These are phyloP conservation scores for Trypethelium eluteriae DNA, from an alignment of 495 filamentous ascomycete genomes.

Conservation along the genomic window DNA sequence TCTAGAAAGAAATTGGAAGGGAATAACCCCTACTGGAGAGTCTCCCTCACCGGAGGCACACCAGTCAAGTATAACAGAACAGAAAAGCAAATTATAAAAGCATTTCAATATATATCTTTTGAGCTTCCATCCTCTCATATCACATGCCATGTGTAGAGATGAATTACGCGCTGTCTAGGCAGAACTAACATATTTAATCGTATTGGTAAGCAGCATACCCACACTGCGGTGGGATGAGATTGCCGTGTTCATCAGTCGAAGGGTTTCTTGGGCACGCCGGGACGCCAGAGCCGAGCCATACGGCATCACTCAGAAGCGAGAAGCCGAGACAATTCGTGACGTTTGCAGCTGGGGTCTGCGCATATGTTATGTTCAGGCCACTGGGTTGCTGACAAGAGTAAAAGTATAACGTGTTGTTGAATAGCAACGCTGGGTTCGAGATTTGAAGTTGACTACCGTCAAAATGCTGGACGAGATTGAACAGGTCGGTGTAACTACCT, in stretches of 20 bases:
- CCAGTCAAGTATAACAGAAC: too few species aligned
- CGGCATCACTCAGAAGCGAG: background rate
- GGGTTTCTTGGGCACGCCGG: background rate
- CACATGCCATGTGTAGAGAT: too few species aligned
- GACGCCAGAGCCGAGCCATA: background rate
- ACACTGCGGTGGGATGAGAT: background rate
- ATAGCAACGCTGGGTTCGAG: conserved; percentile 1
- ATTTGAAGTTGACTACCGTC: conserved; percentile 8
- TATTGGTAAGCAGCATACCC: conserved; percentile 1
- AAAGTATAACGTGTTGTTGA: background rate
- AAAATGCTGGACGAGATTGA: background rate
- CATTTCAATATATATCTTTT: too few species aligned
- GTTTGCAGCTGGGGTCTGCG: background rate
- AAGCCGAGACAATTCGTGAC: background rate
- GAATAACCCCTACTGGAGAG: too few species aligned
- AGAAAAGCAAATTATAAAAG: too few species aligned
- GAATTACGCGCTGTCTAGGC: too few species aligned
- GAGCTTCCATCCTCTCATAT: too few species aligned
- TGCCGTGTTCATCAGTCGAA: background rate
- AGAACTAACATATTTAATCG: background rate
- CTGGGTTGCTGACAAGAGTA: conserved; percentile 1
- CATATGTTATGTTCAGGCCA: background rate
- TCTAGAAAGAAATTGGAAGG: too few species aligned
- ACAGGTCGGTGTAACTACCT: background rate
- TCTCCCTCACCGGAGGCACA: too few species aligned